Evolutionary conservation across 176 grass and related monocot species (phyloP).

Genomic region (Phyllostachys edulis): DNA sequence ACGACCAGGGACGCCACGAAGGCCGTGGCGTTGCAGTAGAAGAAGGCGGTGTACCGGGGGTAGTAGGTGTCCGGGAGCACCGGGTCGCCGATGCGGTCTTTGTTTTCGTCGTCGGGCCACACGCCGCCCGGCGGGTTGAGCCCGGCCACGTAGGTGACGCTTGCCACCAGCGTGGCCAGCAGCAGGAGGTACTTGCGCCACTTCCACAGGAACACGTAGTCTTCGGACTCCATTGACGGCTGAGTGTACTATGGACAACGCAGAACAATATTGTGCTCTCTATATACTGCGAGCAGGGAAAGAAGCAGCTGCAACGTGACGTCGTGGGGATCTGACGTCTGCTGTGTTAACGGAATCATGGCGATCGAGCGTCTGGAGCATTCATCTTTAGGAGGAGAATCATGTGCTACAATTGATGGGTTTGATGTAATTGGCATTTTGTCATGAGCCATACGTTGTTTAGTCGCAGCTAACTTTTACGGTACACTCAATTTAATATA

Average conservation of each 20-base stretch:
- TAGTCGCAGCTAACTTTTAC: not conserved
- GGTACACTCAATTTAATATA: no score
- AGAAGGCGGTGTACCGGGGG: not conserved
- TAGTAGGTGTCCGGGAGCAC: not conserved
- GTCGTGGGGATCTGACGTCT: not conserved
- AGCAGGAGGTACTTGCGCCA: constrained; percentile 43
- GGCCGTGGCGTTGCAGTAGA: constrained; percentile 13
- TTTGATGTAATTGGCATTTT: not conserved
- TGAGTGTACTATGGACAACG: not conserved
- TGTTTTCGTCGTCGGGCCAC: not conserved
- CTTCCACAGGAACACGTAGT: constrained; percentile 14
- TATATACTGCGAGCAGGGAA: not conserved
- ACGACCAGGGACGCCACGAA: constrained; percentile 8
- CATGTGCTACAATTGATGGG: not conserved
- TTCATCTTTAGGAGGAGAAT: not conserved
- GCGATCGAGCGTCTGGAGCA: no score
- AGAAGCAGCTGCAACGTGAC: no score
- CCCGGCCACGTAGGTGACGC: constrained; percentile 30
- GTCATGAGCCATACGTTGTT: not conserved
- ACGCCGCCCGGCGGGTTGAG: constrained; percentile 42
- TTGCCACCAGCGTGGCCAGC: constrained; percentile 32
- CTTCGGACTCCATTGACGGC: not conserved
- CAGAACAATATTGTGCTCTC: not conserved
- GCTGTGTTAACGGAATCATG: not conserved
- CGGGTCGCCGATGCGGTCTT: not conserved